These are phyloP conservation scores for Plectosphaerella sp. DNA, from an alignment of 2,329 filamentous ascomycete genomes.

Conservation along the genomic window DNA sequence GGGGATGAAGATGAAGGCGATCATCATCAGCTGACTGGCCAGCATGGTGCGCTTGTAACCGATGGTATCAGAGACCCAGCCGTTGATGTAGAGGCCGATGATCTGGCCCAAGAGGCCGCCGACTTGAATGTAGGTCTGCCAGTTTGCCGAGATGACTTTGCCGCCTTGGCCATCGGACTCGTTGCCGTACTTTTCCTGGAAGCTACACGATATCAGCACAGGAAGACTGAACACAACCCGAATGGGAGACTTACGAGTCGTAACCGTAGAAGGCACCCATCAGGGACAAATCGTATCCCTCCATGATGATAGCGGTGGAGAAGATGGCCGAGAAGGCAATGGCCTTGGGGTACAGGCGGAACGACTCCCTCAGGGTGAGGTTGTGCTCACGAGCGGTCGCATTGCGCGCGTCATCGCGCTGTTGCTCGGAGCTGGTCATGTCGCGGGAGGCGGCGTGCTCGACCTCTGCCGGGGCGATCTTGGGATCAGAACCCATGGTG, in stretches of 20 bases:
- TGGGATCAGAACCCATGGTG: not conserved
- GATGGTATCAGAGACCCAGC: constrained; percentile 39
- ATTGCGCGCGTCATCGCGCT: constrained; percentile 22
- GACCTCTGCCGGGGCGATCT: not conserved
- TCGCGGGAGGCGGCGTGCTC: not conserved
- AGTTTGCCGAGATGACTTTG: constrained; percentile 39
- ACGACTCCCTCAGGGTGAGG: constrained; percentile 29
- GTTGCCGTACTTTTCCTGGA: constrained; percentile 32
- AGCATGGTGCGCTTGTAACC: constrained; percentile 45
- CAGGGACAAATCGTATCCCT: constrained; percentile 17
- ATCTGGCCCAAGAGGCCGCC: constrained; percentile 44
- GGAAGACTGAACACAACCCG: too few species aligned
- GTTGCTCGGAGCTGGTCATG: not conserved
- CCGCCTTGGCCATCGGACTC: constrained; percentile 30
- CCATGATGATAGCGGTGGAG: constrained; percentile 36
- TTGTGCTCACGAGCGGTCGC: constrained; percentile 34
- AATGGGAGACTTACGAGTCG: not conserved
- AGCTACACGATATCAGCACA: constrained; percentile 12
- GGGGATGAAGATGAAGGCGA: constrained; percentile 41
- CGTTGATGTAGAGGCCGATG: constrained; percentile 44
- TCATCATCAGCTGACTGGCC: constrained; percentile 30
- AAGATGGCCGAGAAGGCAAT: constrained; percentile 36
- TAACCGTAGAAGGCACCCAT: constrained; percentile 11
- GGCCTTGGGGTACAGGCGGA: constrained; percentile 38
- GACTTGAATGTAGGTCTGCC: constrained; percentile 48